A percentile compares a stretch with the other conserved stretches of the same genome.
Conservation (phyloP, 495 filamentous ascomycete species). For the Aspergillus incahuasiensis region DNA sequence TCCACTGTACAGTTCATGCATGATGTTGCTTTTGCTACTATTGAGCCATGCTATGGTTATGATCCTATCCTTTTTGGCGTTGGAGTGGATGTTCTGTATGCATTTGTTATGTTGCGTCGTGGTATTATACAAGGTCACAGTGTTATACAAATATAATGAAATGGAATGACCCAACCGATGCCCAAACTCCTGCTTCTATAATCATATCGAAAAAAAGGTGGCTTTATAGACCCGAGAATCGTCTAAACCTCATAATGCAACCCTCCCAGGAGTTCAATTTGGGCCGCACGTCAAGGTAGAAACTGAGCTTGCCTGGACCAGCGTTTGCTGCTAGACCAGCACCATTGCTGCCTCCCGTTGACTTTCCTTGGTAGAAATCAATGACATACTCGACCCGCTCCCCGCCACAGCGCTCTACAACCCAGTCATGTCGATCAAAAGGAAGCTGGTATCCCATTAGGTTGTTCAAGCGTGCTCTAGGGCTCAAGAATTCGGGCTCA, state of each 20-base stretch:
- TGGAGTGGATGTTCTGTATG: slow-evolving; percentile 17
- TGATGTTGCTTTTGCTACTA: slow-evolving; percentile 7
- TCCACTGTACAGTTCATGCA: slow-evolving; percentile 15
- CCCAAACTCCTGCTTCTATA: slow-evolving; percentile 29
- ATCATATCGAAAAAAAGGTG: slow-evolving; percentile 13
- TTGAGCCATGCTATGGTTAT: slow-evolving; percentile 8
- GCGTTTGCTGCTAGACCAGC: slow-evolving; percentile 39
- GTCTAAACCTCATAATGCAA: slow-evolving; percentile 71
- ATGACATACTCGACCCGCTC: slow-evolving; percentile 89
- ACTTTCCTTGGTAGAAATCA: slow-evolving; percentile 88
- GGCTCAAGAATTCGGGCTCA: slow-evolving; percentile 66
- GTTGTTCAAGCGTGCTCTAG: slow-evolving; percentile 74
- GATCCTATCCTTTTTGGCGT: slow-evolving; percentile 12
- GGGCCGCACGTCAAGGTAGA: slow-evolving; percentile 91
- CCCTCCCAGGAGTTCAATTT: slow-evolving; percentile 93
- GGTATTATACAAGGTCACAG: slow-evolving; percentile 38
- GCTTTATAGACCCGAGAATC: slow-evolving; percentile 52
- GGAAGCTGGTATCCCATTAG: slow-evolving; percentile 81
- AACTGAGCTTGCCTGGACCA: slow-evolving; percentile 66
- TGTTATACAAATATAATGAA: slow-evolving; percentile 42
- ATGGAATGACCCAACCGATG: slow-evolving; percentile 19
- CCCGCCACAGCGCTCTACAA: slow-evolving; percentile 84
- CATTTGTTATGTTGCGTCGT: slow-evolving; percentile 15
- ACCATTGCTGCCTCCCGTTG: slow-evolving; percentile 18
- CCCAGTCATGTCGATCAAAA: slow-evolving; percentile 97